phyloP scores from a whole-genome alignment of 169 alveolate species.

The Plasmodium relictum region DNA sequence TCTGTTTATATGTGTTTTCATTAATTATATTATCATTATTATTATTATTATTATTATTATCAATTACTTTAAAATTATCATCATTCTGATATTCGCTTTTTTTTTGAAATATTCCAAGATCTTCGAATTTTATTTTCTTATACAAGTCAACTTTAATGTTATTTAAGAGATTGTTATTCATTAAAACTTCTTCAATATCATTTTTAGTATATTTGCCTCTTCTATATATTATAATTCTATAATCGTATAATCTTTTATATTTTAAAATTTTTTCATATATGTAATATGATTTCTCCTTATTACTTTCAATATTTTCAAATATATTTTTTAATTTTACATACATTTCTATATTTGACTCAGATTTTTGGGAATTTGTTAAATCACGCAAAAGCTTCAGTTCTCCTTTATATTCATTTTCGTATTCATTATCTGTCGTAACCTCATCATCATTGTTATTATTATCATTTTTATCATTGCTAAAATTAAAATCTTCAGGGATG shows the following conservation, averaged over 20 bases:
- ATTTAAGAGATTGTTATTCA: constrained; percentile 80
- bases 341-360: constrained; percentile 32
- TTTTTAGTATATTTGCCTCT: constrained; percentile 68
- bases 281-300: background rate
- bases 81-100: background rate
- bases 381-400: constrained; percentile 58
- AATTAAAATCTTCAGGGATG: constrained; percentile 19
- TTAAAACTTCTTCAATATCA: constrained; percentile 81
- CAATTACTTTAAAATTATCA: background rate
- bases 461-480: background rate
- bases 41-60: background rate
- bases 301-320: background rate
- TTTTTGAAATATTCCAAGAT: constrained; percentile 1
- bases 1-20: background rate
- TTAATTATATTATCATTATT: background rate
- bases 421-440: constrained; percentile 18
- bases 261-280: constrained; percentile 23
- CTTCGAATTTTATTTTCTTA: constrained; percentile 55
- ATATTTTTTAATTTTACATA: constrained; percentile 20
- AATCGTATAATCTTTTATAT: constrained; percentile 44
- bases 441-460: background rate
- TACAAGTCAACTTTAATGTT: constrained; percentile 75
- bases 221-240: constrained; percentile 44
- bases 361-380: constrained; percentile 41
- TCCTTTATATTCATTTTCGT: constrained; percentile 28